Base-by-base conservation (phyloP, 169 alveolate species). In the Plasmodium adleri region DNA sequence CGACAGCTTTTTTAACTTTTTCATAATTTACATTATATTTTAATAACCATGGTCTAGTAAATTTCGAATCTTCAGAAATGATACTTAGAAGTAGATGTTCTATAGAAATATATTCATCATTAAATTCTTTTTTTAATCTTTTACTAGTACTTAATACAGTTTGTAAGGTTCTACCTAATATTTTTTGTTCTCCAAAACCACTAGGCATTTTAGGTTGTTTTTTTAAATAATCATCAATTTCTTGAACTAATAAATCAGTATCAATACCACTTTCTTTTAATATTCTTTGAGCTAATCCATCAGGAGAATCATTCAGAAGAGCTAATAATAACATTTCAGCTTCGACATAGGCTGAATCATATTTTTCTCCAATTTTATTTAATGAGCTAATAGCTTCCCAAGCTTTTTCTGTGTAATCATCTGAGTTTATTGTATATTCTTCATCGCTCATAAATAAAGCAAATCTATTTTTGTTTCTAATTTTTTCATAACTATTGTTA, bases 121-220 rank as follows among this genome's bases (percentile, higher is more conserved):
- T 91, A 66, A 94, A 95, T 50, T 95, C 97, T 64, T 93, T 74
- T 63, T 93, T 95, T 88, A 89, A 85, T 52, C 97, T 59, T 74
- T 93, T 92, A 12, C 97, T 94, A 1, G 96, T 90, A 20, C 95
- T 56, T 17, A 95, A 75, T 24, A 94, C 97, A 49, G 93, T 89
- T 88, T 95, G 97, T 39, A 96, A 92, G 0, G 95, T 96, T 17
- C 97, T 56, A 0, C 97, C 97, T 20, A 95, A 88, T 3, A 95
- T 96, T 83, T 95, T 95, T 74, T 95, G 97, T 72, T 95, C 97
- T 43, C 97, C 97, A 83, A 95, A 95, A 3, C 97, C 97, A 62
- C 96, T 93, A 0, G 96, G 91, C 97, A 96, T 96, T 17, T 94
- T 83, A 3, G 96, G 97, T 88, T 90, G 97, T 43, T 83, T 93